Conservation (phyloP, 331 rosid genomes). For the Malus hybrid region DNA sequence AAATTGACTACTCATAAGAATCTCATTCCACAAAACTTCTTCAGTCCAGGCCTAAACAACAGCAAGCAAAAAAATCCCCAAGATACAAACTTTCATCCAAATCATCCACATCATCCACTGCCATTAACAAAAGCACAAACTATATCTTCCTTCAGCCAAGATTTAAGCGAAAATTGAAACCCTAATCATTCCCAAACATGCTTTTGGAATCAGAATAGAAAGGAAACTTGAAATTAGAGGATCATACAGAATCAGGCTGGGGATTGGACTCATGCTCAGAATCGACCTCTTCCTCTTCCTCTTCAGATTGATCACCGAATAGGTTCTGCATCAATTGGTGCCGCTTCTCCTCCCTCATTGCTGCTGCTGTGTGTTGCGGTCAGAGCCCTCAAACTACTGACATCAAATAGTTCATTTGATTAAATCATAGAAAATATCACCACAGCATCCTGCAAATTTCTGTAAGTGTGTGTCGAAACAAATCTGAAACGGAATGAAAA, state of each 20-base stretch:
- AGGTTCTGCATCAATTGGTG: slow-evolving; percentile 99
- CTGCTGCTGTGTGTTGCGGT: neutral
- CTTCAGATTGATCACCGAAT: slow-evolving; percentile 92
- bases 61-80: too few relatives aligned
- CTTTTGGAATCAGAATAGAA: neutral
- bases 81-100: too few relatives aligned
- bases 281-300: slow-evolving; percentile 70
- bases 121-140: neutral
- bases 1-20: too few relatives aligned
- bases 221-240: neutral
- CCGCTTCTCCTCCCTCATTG: slow-evolving; percentile 72
- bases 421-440: too few relatives aligned
- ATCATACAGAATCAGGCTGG: slow-evolving; percentile 56
- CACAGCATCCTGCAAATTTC: too few relatives aligned
- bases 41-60: too few relatives aligned
- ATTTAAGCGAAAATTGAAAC: neutral
- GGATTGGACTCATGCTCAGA: slow-evolving; percentile 96
- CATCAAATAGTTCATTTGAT: too few relatives aligned
- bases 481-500: too few relatives aligned
- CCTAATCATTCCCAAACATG: neutral
- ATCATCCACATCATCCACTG: neutral
- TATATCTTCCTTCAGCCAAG: neutral
- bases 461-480: too few relatives aligned
- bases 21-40: too few relatives aligned
- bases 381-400: neutral